These are phyloP conservation scores for Penstemon eatonii DNA, from an alignment of 257 asterid genomes.

Conservation along the genomic window DNA sequence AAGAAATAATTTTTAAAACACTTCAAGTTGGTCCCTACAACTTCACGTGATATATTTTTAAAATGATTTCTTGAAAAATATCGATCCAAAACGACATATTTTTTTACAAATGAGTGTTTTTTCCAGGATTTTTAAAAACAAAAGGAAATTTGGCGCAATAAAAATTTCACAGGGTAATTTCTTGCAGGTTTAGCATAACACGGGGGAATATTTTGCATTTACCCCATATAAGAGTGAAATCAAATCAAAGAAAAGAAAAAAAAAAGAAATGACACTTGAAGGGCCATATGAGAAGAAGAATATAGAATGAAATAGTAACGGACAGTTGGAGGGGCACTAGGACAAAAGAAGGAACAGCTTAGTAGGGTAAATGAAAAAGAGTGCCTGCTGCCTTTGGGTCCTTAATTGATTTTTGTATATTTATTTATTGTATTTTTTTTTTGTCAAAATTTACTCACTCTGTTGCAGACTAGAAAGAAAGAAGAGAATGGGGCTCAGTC, in stretches of 20 bases:
- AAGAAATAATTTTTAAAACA: too few species aligned
- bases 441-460: background rate
- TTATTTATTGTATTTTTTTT: background rate
- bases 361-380: constrained; percentile 44
- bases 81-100: too few species aligned
- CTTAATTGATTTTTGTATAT: background rate
- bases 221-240: background rate
- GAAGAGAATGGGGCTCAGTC: constrained; percentile 38
- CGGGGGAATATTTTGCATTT: background rate
- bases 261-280: background rate
- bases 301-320: constrained; percentile 1
- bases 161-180: background rate
- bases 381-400: constrained; percentile 4
- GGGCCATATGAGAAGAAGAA: constrained; percentile 16
- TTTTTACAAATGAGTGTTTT: too few species aligned
- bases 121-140: background rate
- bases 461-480: constrained; percentile 10
- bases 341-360: constrained; percentile 42
- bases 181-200: background rate
- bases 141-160: background rate
- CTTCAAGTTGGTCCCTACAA: too few species aligned
- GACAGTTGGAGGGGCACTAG: constrained; percentile 33
- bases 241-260: background rate
- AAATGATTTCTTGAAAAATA: too few species aligned
- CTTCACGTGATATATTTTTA: too few species aligned